Base-by-base conservation (phyloP, 768 basidiomycete genomes). In the Tricholoma flavovirens region DNA sequence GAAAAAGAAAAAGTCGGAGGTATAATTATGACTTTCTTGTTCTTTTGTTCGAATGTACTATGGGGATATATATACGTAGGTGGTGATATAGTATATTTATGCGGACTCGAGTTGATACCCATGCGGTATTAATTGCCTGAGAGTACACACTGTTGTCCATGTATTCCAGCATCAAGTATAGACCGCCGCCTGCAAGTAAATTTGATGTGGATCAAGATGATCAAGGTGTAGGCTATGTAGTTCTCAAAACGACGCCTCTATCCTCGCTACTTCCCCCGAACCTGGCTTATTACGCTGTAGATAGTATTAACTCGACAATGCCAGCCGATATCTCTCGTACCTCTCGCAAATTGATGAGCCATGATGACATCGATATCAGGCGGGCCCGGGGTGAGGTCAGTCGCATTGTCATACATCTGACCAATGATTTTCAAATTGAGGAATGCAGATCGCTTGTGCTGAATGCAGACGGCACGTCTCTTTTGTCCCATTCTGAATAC, bases 1-100 rank as follows among this genome's bases (percentile, higher is more conserved):
- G 71, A 86, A 86, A 70, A 86, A 85, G 70, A 80, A 77, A 67
- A 77, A 76, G 67, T 73, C 77, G 30, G 76, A 77, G 60, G 72
- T 65, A 63, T 74, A 67, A 60, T 7, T 42, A 12, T 57, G 55
- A 61, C 36, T 54, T 46, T 8, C 5, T 46, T 26, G 24, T 46
- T 24, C 43, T 24, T 22, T 14, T 24, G 22, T 26, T 26, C n/a
- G 5, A 45, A 45, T 24, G 14, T 24, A 11, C 35, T 21, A 10
- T 40, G 7, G 38, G n/a, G n/a, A n/a, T n/a, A n/a, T 40, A 40
- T n/a, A 17, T 40, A 40, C n/a, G n/a, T 40, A 40, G 1, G 4
- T 35, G 29, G 8, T 29, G 29, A 29, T 29, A 8, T 29, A 8
- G 8, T 29, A 29, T 29, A 4, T 29, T 8, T 29, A 29, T 29